A percentile compares a stretch with the other conserved stretches of the same genome.
Evolutionary conservation across 106 monocot genomes (phyloP).

Genomic region (Dendrobium catenatum): DNA sequence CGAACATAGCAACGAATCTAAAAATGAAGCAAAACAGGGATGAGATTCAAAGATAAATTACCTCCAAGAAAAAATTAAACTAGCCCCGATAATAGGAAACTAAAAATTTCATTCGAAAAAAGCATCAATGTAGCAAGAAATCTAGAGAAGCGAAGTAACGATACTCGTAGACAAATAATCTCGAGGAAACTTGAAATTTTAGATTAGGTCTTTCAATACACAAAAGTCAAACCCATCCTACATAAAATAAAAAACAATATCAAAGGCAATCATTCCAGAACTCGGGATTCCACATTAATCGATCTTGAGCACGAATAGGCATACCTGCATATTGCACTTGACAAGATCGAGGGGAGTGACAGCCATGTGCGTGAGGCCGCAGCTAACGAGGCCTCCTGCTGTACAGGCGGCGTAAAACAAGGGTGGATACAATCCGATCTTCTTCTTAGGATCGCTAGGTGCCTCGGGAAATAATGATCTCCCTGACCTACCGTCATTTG

Average conservation of each 20-base stretch:
- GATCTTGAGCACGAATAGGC: too few relatives aligned
- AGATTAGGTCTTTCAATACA: too few relatives aligned
- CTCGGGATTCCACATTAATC: too few relatives aligned
- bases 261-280: too few relatives aligned
- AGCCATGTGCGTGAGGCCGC: constrained; percentile 21
- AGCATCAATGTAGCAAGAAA: background rate
- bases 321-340: constrained; percentile 26
- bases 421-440: constrained; percentile 58
- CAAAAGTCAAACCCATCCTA: too few relatives aligned
- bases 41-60: background rate
- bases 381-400: constrained; percentile 34
- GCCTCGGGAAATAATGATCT: constrained; percentile 2
- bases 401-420: constrained; percentile 54
- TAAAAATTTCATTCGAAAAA: background rate
- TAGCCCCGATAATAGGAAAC: too few relatives aligned
- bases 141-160: background rate
- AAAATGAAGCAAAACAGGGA: background rate
- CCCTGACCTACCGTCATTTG: background rate
- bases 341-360: constrained; percentile 25
- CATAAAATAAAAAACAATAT: too few relatives aligned
- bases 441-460: constrained; percentile 10
- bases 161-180: too few relatives aligned
- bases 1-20: background rate
- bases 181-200: too few relatives aligned
- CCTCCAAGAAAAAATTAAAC: too few relatives aligned